Base-by-base conservation (phyloP, 371 early-diverging fungal genomes). In the Funneliformis caledonium region DNA sequence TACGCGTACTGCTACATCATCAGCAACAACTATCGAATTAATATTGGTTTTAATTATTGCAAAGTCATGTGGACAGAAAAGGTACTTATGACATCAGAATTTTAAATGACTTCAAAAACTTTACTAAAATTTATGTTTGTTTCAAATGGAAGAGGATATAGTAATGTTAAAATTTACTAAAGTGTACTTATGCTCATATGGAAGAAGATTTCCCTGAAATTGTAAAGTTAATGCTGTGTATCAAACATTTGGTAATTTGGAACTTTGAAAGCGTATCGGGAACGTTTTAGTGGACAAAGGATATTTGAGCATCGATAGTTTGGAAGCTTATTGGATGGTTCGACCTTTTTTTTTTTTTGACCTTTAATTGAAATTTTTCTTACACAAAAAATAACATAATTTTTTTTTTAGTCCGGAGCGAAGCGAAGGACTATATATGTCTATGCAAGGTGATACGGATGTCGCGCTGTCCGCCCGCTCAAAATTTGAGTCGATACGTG, bases 271-370 rank as follows among this genome's bases (percentile, higher is more conserved):
- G 89, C 19, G 88, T 89, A 89, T 81, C 87, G 92, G 45, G 94
- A 94, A 81, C 87, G 93, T 61, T 92, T 91, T 82, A 93, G 93
- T 65, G 94, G 93, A 10, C 93, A 26, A 94, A 84, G 94, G 94
- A 1, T 92, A 93, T 83, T 85, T 93, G 31, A 81, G 86, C 14
- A 85, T 87, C 72, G 91, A 91, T 82, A 84, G 59, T 85, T 92
- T 70, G 90, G 89, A 10, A 78, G 84, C 19, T 84, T 85, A 81
- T 82, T 83, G 1, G 84, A 82, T 52, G 84, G 52, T 52, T 26
- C 26, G 26, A 26, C 26, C 26, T 26, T 52, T 52, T 52, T 52
- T 52, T 19, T 19, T 45, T 8, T 8, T 4, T 12, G 14, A 50
- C 10, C 16, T 52, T 52, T 52, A 5, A 16, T 12, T 52, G 3